A percentile compares a stretch with the other conserved stretches of the same genome.
phyloP scores from a whole-genome alignment of 352 stramenopile species.

The Pythium monospermum region DNA sequence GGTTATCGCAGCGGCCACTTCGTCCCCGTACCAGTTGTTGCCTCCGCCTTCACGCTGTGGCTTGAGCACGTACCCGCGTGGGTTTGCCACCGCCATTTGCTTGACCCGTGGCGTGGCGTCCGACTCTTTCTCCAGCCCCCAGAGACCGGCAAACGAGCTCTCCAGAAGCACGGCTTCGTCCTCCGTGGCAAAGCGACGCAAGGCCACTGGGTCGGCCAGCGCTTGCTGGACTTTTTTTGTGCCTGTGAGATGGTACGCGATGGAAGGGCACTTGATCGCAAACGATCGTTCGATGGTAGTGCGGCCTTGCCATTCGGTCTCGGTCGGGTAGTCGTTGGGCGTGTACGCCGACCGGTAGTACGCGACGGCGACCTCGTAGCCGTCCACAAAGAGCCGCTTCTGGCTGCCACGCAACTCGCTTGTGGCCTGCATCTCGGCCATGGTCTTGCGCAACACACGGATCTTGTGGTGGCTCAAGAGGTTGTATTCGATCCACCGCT shows the following conservation, averaged over 20 bases:
- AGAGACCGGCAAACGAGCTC: slow-evolving; percentile 93
- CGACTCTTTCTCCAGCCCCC: slow-evolving; percentile 87
- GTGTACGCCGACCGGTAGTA: slow-evolving; percentile 97
- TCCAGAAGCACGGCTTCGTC: slow-evolving; percentile 71
- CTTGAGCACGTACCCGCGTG: slow-evolving; percentile 93
- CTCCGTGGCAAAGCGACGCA: slow-evolving; percentile 89
- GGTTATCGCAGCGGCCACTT: slow-evolving; percentile 85
- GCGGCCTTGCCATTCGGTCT: slow-evolving; percentile 88
- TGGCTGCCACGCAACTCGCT: slow-evolving; percentile 27
- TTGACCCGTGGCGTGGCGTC: slow-evolving; percentile 63
- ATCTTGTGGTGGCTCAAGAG: slow-evolving; percentile 83
- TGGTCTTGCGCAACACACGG: slow-evolving; percentile 66
- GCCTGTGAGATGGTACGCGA: slow-evolving; percentile 95
- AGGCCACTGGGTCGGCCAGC: slow-evolving; percentile 70
- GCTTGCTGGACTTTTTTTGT: slow-evolving; percentile 99
- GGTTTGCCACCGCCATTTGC: slow-evolving; percentile 58
- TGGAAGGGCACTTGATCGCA: slow-evolving; percentile 94
- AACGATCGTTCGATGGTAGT: slow-evolving; percentile 86
- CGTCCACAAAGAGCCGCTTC: slow-evolving; percentile 53
- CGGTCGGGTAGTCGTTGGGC: slow-evolving; percentile 92
- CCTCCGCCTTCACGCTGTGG: slow-evolving; percentile 97
- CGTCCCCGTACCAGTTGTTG: slow-evolving; percentile 96
- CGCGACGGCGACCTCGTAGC: slow-evolving; percentile 86
- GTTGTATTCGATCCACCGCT: slow-evolving; percentile 92
- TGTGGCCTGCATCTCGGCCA: slow-evolving; percentile 57